These are phyloP conservation scores for Aspergillus persii DNA, from an alignment of 2,329 filamentous ascomycete genomes.

Conservation along the genomic window DNA sequence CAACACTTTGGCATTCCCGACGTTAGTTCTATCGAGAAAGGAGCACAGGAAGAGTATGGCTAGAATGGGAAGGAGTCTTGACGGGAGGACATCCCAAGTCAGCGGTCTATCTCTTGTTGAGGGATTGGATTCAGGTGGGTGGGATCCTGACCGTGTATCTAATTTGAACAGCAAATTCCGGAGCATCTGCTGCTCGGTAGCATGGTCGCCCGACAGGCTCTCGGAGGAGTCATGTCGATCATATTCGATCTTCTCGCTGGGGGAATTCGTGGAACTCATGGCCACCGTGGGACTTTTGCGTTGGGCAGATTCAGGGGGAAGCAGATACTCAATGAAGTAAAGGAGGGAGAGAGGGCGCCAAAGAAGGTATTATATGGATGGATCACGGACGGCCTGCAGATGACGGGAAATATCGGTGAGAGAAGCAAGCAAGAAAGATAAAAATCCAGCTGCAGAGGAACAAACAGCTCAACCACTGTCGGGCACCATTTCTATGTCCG, in stretches of 20 bases:
- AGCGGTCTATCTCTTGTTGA: neutral
- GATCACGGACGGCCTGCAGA: too few relatives aligned
- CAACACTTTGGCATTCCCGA: slow-evolving; percentile 67
- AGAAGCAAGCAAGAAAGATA: neutral
- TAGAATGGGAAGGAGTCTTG: slow-evolving; percentile 61
- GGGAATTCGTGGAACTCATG: slow-evolving; percentile 22
- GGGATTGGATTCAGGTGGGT: neutral
- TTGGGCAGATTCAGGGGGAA: neutral
- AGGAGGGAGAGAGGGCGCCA: too few relatives aligned
- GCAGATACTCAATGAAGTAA: too few relatives aligned
- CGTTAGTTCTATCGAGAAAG: slow-evolving; percentile 67
- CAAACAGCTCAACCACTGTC: neutral
- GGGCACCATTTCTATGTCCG: slow-evolving; percentile 4
- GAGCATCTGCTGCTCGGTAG: slow-evolving; percentile 31
- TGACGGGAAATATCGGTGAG: neutral
- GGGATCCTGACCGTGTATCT: slow-evolving; percentile 47
- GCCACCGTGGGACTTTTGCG: neutral
- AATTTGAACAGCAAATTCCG: slow-evolving; percentile 53
- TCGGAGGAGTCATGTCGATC: slow-evolving; percentile 13
- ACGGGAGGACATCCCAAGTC: neutral
- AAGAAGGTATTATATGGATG: too few relatives aligned
- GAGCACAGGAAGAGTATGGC: slow-evolving; percentile 65
- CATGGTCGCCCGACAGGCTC: slow-evolving; percentile 13
- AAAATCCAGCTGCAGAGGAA: neutral
- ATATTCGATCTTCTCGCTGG: slow-evolving; percentile 22